Percentiles rank a stretch among this genome's conserved stretches.
These are phyloP conservation scores for Colletotrichum destructivum DNA, from an alignment of 2,329 filamentous ascomycete genomes.

Conservation along the genomic window DNA sequence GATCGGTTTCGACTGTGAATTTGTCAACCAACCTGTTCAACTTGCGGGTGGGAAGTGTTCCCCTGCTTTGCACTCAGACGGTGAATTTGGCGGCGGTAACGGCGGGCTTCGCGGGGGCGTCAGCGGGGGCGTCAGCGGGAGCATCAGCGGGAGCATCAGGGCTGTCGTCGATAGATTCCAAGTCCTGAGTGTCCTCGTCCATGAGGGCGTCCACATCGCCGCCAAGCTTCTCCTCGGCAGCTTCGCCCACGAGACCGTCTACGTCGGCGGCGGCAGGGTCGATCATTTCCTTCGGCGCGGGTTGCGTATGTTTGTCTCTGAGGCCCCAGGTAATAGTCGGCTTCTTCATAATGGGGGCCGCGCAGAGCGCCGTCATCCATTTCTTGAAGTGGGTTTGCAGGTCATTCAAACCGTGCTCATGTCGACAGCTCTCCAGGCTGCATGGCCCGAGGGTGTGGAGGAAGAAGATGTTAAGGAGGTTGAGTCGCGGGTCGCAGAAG, in stretches of 20 bases:
- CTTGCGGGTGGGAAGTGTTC: neutral
- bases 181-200: too few species aligned
- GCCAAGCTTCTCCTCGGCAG: neutral
- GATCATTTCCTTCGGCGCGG: neutral
- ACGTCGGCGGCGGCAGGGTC: neutral
- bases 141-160: too few species aligned
- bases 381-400: neutral
- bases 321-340: neutral
- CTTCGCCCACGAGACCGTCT: neutral
- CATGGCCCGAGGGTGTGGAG: neutral
- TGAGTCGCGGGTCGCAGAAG: slow-evolving; percentile 11
- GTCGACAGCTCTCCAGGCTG: neutral
- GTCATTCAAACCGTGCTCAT: neutral
- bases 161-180: too few species aligned
- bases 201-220: neutral
- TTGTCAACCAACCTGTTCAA: neutral
- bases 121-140: too few species aligned
- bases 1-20: too few species aligned
- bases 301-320: too few species aligned
- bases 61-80: neutral
- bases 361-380: neutral
- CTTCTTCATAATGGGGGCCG: neutral
- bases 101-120: neutral
- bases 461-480: neutral
- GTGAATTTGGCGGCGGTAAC: neutral